Base-by-base conservation (phyloP, 768 basidiomycete species). In the Scleroderma bovista region DNA sequence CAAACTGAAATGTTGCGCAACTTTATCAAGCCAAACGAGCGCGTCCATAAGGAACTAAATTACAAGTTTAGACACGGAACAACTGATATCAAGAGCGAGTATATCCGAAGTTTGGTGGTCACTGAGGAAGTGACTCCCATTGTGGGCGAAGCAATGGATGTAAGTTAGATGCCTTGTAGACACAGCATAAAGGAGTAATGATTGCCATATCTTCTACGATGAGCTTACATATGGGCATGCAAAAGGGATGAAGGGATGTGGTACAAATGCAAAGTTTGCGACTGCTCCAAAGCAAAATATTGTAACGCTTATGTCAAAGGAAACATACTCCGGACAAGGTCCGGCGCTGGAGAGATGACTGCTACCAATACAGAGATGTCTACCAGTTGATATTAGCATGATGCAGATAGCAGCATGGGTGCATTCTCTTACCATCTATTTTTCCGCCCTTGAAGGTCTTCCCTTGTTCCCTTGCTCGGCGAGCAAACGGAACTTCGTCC, bases 1-100 rank as follows among this genome's bases (percentile, higher is more conserved):
- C 74, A 83, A 52, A 94, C 93, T 0, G 93, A 96, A 68, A 94
- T 89, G 88, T 72, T 97, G 51, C 80, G 96, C 54, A 97, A 97
- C 72, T 88, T 88, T 64, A 85, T 88, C 69, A 93, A 79, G 75
- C 96, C 96, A 1, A 94, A 93, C 65, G 78, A 86, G 59, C 80
- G 92, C 7, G 86, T 81, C 20, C 71, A 80, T 66, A 90, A 93
- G 65, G 89, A 92, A 68, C 74, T 79, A 48, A 74, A 70, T 51
- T 76, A 76, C 52, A 74, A 73, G 12, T 97, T 95, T 77, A 77
- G 84, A 51, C 69, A 84, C 44, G 93, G 93, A 5, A 93, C 93
- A 22, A 97, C 93, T 0, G 89, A 87, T 6, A 90, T 84, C 82
- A 90, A 87, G 70, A 84, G 78, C 52, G 90, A 96, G 71, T 75